Evolutionary conservation across 805 yeast genomes (phyloP), one percentile per base, ranked within the genome.

Genomic region (Ogataea ramenticola): DNA sequence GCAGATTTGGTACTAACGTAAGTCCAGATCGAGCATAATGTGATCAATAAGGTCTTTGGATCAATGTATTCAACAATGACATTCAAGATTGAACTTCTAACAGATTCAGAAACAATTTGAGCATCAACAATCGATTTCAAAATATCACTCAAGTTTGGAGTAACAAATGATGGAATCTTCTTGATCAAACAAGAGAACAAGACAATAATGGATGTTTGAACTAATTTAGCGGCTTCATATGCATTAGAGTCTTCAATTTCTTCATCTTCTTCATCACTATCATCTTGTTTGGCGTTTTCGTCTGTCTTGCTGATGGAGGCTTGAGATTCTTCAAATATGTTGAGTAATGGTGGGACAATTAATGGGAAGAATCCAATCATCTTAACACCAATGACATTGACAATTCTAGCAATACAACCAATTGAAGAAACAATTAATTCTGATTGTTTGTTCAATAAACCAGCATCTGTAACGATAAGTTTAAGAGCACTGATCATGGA

Each of bases 121-220:
- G 86, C 78, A 42, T 65, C 67, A 49, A 85, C 74, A 26, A 85
- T 66, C 4, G 81, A 69, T 39, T 68, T 65, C 41, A 90, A 65
- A 37, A 88, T 75, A 31, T 79, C 79, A 42, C 71, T 74, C 54
- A 88, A 67, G 52, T 79, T 80, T 3, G 91, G 79, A 36, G 78
- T 68, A 64, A 91, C 74, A 58, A 91, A 91, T 11, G 86, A 82
- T 31, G 99, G 97, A 51, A 93, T 80, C 53, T 86, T 80, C 63
- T 82, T 86, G 41, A 90, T 67, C 55, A 87, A 70, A 37, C 89
- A 76, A 6, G 96, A 80, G 44, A 86, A 71, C 38, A 91, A 68
- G 31, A 87, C 75, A 46, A 87, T 64, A 15, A 82, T 72, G 0
- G 97, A 77, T 15, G 86, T 70, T 58, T 88, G 93, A 31, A 88